Evolutionary conservation across 768 basidiomycete genomes (phyloP), one percentile per base, ranked within the genome.

Genomic region (Amanita pallidorosea): DNA sequence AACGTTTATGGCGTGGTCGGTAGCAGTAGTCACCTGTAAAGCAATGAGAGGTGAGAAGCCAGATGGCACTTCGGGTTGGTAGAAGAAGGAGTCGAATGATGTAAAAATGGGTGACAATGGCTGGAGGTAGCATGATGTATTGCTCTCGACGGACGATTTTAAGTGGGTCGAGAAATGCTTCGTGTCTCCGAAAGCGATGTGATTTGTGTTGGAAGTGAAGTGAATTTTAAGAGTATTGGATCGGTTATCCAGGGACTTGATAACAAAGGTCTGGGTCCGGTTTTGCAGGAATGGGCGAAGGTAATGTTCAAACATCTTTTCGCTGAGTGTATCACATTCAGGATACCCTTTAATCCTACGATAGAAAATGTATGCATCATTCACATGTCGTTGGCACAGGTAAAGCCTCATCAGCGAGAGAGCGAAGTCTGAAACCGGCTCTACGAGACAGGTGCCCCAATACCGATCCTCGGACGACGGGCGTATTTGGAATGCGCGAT

Each of bases 301-400:
- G n/a, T n/a, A n/a, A n/a, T n/a, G n/a, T n/a, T n/a, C n/a, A n/a
- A n/a, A n/a, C n/a, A n/a, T n/a, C n/a, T n/a, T 51, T 52, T 51
- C 51, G 20, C n/a, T 2, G 48, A 55, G 40, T 17, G 1, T 3
- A 43, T 50, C 1, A 43, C 33, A 23, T 18, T 45, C 18, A 11
- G 6, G 12, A 41, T 15, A 27, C 18, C 41, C 42, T 45, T 51
- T 27, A 25, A 54, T 51, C 2, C 2, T 4, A 34, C 29, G 9
- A 31, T 54, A 54, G 41, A 51, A 51, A 2, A 42, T 12, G 50
- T 46, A 52, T 18, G 45, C 45, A 20, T 13, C 42, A 40, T 34
- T 20, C 33, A 8, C 20, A 12, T 23, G 31, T 37, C 25, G 50
- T 47, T 38, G 2, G 25, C 0, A 5, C 44, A 29, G 25, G 2